These are phyloP conservation scores for Fomitopsis pinicola DNA, from an alignment of 1,284 basidiomycete species.

Conservation along the genomic window DNA sequence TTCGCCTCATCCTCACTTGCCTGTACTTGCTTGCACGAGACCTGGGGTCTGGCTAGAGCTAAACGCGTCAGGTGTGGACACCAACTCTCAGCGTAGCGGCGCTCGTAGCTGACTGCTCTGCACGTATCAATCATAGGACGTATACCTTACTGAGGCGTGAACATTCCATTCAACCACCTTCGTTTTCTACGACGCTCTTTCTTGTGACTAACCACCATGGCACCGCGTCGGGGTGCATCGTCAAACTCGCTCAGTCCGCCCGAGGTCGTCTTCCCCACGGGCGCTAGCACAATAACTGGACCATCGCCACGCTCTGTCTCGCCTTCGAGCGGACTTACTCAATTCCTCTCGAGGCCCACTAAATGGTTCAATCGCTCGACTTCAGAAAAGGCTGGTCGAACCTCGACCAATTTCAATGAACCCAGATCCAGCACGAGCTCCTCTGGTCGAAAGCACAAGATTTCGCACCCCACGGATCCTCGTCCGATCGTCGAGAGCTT, in stretches of 20 bases:
- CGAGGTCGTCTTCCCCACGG: conserved; percentile 15
- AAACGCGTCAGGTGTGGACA: background rate
- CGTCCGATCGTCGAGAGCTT: conserved; percentile 57
- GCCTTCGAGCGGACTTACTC: conserved; percentile 26
- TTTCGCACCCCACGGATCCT: conserved; percentile 77
- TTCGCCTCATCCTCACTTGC: background rate
- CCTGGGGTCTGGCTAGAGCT: background rate
- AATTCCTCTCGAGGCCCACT: conserved; percentile 27
- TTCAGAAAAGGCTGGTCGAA: conserved; percentile 21
- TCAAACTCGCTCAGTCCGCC: conserved; percentile 27
- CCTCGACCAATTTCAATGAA: conserved; percentile 31
- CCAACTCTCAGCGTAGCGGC: background rate
- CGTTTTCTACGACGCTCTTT: conserved; percentile 6
- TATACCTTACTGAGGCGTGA: background rate
- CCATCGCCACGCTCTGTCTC: conserved; percentile 26
- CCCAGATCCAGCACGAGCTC: conserved; percentile 53
- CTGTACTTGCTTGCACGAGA: background rate
- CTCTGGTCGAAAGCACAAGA: conserved; percentile 60
- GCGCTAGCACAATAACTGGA: conserved; percentile 20
- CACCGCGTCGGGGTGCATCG: conserved; percentile 21
- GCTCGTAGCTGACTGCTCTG: background rate
- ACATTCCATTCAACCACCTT: conserved; percentile 6
- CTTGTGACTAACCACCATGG: conserved; percentile 15
- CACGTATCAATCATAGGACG: background rate
- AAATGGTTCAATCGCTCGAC: conserved; percentile 30